These are phyloP conservation scores for Candida khao-thaluensis DNA, from an alignment of 805 yeast species.

Conservation along the genomic window DNA sequence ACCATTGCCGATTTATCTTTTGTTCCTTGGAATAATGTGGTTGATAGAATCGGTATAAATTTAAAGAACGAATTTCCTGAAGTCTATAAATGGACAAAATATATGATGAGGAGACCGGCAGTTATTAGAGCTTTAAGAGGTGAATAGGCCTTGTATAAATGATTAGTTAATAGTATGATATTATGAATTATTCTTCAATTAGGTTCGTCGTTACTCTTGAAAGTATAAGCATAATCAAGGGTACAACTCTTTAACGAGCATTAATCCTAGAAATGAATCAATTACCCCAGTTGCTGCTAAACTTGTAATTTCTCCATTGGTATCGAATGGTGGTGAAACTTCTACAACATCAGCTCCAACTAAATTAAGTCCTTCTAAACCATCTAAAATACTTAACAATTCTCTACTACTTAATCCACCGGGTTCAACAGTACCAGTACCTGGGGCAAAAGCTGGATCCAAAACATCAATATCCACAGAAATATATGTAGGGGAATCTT, in stretches of 20 bases:
- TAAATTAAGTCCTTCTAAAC: conserved; percentile 27
- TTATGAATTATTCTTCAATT: background rate
- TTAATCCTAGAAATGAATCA: conserved; percentile 23
- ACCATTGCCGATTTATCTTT: conserved; percentile 88
- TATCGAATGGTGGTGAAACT: conserved; percentile 29
- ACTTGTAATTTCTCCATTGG: conserved; percentile 26
- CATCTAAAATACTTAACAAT: conserved; percentile 24
- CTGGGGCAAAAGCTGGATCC: conserved; percentile 29
- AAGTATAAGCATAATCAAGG: conserved; percentile 1
- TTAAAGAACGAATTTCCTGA: conserved; percentile 88
- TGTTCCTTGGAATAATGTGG: conserved; percentile 97
- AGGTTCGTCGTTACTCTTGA: too few species aligned
- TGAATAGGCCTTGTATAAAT: conserved; percentile 29
- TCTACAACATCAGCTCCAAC: conserved; percentile 31
- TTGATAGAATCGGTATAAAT: conserved; percentile 87
- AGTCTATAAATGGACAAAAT: conserved; percentile 93
- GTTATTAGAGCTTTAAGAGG: conserved; percentile 85
- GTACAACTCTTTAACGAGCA: conserved; percentile 18
- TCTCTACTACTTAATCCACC: conserved; percentile 29
- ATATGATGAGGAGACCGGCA: conserved; percentile 93
- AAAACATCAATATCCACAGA: conserved; percentile 28
- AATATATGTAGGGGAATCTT: conserved; percentile 29
- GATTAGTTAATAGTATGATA: background rate
- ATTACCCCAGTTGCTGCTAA: conserved; percentile 27
- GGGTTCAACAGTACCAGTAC: conserved; percentile 28